Evolutionary conservation across 495 filamentous ascomycete species (phyloP).

Genomic region (Penicillium taxi): DNA sequence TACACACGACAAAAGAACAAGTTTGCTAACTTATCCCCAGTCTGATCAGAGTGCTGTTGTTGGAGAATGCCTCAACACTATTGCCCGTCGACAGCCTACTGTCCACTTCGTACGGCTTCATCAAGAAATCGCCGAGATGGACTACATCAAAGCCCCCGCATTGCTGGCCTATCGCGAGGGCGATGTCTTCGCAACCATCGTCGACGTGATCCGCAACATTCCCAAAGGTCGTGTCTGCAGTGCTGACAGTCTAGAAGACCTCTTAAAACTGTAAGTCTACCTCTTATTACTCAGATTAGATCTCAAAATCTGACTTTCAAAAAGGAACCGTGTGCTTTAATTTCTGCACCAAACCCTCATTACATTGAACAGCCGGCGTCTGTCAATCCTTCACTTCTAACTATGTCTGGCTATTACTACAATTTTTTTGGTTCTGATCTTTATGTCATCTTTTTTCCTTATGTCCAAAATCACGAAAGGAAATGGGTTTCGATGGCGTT

Average conservation of each 20-base stretch:
- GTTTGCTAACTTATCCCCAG: slow-evolving; percentile 41
- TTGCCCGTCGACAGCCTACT: slow-evolving; percentile 60
- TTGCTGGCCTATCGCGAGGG: slow-evolving; percentile 82
- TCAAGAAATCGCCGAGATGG: slow-evolving; percentile 90
- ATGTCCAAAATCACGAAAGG: too few species aligned
- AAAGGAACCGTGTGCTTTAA: slow-evolving; percentile 29
- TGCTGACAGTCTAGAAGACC: slow-evolving; percentile 50
- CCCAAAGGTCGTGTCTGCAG: slow-evolving; percentile 57
- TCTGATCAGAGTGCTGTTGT: slow-evolving; percentile 65
- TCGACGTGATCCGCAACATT: slow-evolving; percentile 78
- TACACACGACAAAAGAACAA: too few species aligned
- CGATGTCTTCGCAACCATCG: slow-evolving; percentile 83
- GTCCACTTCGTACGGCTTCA: slow-evolving; percentile 87
- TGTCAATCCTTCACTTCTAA: slow-evolving; percentile 4
- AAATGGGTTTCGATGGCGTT: too few species aligned
- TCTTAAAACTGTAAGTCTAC: slow-evolving; percentile 49
- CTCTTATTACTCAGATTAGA: not conserved
- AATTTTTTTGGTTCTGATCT: too few species aligned
- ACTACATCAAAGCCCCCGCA: slow-evolving; percentile 79
- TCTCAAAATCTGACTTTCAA: not conserved
- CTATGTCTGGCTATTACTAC: too few species aligned
- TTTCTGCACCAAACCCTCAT: too few species aligned
- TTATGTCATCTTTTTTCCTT: too few species aligned
- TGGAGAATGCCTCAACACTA: slow-evolving; percentile 63
- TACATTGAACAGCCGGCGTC: too few species aligned